Conservation (phyloP, 2,329 filamentous ascomycete species). For the Colletotrichum destructivum region DNA sequence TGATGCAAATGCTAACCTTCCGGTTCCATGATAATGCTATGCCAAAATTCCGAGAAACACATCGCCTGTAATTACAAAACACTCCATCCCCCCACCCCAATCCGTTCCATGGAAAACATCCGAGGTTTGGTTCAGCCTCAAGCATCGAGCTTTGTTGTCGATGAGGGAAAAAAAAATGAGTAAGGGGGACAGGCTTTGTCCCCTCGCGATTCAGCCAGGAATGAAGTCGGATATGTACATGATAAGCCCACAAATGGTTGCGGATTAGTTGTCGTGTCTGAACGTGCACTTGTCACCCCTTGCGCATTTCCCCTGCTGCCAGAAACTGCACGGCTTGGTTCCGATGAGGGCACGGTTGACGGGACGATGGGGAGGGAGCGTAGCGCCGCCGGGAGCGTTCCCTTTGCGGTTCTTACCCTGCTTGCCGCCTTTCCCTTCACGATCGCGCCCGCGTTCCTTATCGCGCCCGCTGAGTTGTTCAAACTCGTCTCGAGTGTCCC, state of each 20-base stretch:
- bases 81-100: background rate
- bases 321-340: conserved; percentile 80
- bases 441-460: conserved; percentile 49
- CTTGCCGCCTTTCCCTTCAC: conserved; percentile 51
- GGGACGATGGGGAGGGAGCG: conserved; percentile 58
- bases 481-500: conserved; percentile 36
- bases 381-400: conserved; percentile 45
- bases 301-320: conserved; percentile 78
- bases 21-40: conserved; percentile 30
- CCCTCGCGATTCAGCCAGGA: conserved; percentile 6
- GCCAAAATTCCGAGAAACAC: conserved; percentile 11
- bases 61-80: background rate
- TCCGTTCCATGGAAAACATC: background rate
- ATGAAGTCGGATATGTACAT: conserved; percentile 19
- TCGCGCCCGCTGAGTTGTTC: conserved; percentile 46
- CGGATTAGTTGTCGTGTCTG: conserved; percentile 68
- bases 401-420: conserved; percentile 58
- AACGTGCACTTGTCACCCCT: conserved; percentile 83
- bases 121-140: conserved; percentile 16
- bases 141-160: background rate
- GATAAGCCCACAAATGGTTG: background rate
- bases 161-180: conserved; percentile 22
- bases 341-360: conserved; percentile 72
- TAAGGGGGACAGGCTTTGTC: background rate
- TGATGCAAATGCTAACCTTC: conserved; percentile 36